Conservation (phyloP, 2,329 filamentous ascomycete species). For the Rutstroemia sp. region DNA sequence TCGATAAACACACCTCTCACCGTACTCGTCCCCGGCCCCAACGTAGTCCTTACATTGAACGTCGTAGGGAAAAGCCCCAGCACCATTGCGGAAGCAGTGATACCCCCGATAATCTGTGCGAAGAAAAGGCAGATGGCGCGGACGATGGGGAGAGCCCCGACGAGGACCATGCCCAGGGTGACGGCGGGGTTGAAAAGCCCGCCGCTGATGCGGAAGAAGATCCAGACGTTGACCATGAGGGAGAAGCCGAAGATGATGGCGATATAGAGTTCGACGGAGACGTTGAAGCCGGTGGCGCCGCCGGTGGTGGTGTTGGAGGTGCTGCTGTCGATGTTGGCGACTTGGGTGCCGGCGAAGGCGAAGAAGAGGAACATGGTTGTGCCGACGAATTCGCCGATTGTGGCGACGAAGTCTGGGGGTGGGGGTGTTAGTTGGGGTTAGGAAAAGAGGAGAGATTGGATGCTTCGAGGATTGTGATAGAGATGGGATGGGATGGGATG, state of each 20-base stretch:
- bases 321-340: constrained; percentile 23
- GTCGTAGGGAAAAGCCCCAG: constrained; percentile 31
- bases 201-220: constrained; percentile 38
- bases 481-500: neutral
- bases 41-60: constrained; percentile 37
- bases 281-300: neutral
- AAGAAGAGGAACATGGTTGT: constrained; percentile 33
- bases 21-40: constrained; percentile 33
- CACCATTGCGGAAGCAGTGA: constrained; percentile 34
- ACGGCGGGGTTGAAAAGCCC: constrained; percentile 45
- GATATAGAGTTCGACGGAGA: constrained; percentile 35
- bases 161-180: constrained; percentile 32
- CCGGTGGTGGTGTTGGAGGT: neutral
- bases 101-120: constrained; percentile 31
- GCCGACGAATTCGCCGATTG: constrained; percentile 27
- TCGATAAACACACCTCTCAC: constrained; percentile 43
- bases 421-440: neutral
- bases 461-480: neutral
- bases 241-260: constrained; percentile 29
- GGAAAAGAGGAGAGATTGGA: neutral
- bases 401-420: constrained; percentile 22
- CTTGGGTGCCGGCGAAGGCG: constrained; percentile 28
- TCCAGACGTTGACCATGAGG: constrained; percentile 47
- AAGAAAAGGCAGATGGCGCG: constrained; percentile 29
- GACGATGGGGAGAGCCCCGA: constrained; percentile 29